Evolutionary conservation across 169 alveolate species (phyloP).

Genomic region (Cryptosporidium ubiquitum): DNA sequence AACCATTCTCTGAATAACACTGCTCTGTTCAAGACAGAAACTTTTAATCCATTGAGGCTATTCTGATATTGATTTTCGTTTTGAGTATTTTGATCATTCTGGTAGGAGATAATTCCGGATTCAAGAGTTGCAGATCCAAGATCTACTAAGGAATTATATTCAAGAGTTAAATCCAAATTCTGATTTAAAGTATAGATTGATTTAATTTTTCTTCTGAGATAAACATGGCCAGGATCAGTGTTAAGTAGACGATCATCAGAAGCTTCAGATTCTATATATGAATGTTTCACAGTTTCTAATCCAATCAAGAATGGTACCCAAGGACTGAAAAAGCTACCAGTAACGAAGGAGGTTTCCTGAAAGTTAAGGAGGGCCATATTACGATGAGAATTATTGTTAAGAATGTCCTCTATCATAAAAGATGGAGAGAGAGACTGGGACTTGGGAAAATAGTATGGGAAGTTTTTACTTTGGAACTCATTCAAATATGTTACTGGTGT

Average conservation of each 20-base stretch:
- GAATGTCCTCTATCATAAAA: not conserved
- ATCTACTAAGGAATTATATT: not conserved
- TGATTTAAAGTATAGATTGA: not conserved
- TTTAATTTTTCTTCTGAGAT: not conserved
- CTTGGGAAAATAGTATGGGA: not conserved
- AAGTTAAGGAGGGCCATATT: not conserved
- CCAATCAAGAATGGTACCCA: constrained; percentile 21
- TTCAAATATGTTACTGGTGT: not conserved
- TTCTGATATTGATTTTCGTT: not conserved
- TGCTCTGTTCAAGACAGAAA: constrained; percentile 23
- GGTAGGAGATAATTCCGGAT: not conserved
- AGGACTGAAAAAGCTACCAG: constrained; percentile 8
- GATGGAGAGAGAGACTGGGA: not conserved
- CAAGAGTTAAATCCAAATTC: not conserved
- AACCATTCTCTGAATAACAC: constrained; percentile 41
- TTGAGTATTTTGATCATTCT: not conserved
- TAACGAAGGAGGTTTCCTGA: not conserved
- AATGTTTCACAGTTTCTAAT: not conserved
- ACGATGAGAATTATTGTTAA: not conserved
- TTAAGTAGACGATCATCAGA: not conserved
- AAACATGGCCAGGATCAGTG: constrained; percentile 21
- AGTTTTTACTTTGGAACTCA: not conserved
- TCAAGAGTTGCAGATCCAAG: not conserved
- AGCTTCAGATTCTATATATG: not conserved
- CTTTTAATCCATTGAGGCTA: not conserved